A percentile compares a stretch with the other conserved stretches of the same genome.
phyloP scores from a whole-genome alignment of 2,329 filamentous ascomycete species.

The Fusarium graminum region DNA sequence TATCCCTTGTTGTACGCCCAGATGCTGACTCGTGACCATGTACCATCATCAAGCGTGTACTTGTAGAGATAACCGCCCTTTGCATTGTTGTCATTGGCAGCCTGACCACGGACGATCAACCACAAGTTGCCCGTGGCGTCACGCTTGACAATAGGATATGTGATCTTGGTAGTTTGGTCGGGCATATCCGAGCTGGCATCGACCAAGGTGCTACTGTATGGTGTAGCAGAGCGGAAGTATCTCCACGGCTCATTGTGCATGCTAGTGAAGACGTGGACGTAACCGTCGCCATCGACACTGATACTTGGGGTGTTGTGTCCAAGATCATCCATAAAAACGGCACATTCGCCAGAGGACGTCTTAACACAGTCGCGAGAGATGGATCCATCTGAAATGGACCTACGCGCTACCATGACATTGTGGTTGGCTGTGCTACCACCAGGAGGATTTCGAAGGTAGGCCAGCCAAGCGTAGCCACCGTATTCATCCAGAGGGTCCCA shows the following conservation, averaged over 20 bases:
- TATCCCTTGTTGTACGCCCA: constrained; percentile 45
- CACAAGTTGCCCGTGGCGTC: constrained; percentile 15
- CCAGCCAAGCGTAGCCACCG: constrained; percentile 42
- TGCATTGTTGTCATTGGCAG: constrained; percentile 15
- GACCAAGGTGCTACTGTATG: constrained; percentile 42
- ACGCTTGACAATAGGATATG: constrained; percentile 30
- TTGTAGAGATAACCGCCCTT: constrained; percentile 32
- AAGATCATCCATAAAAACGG: constrained; percentile 43
- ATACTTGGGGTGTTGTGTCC: constrained; percentile 42
- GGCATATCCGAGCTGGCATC: constrained; percentile 43
- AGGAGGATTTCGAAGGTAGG: constrained; percentile 45
- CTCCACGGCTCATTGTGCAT: constrained; percentile 49
- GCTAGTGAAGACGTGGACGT: constrained; percentile 48
- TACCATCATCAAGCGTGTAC: constrained; percentile 7
- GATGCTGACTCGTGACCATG: constrained; percentile 11
- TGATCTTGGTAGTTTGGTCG: constrained; percentile 32
- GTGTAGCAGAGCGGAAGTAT: constrained; percentile 42
- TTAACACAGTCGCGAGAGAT: constrained; percentile 45
- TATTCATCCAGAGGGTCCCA: constrained; percentile 47
- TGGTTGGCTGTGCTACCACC: constrained; percentile 41
- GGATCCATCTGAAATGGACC: constrained; percentile 32
- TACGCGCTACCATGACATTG: constrained; percentile 47
- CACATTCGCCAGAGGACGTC: constrained; percentile 34
- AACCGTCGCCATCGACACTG: constrained; percentile 41
- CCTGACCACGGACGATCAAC: constrained; percentile 28